Conservation (phyloP, 2,329 filamentous ascomycete species). For the Septoria petroselini region DNA sequence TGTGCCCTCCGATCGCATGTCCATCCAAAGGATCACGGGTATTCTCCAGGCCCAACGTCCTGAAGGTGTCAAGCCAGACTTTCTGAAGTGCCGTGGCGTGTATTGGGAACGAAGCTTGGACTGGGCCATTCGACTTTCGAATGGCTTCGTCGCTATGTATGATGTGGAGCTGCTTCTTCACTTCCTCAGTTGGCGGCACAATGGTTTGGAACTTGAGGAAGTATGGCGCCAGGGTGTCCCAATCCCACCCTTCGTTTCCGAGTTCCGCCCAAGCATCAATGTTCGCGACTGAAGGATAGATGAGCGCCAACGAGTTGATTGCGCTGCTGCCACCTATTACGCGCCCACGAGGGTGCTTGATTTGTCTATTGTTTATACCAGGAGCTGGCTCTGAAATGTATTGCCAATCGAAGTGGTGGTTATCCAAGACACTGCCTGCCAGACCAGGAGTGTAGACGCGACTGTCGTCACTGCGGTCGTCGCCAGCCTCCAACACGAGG, state of each 20-base stretch:
- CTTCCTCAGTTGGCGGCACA: conserved; percentile 8
- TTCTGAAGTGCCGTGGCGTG: conserved; percentile 20
- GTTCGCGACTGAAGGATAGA: conserved; percentile 18
- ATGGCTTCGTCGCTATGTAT: conserved; percentile 37
- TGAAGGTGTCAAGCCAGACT: conserved; percentile 22
- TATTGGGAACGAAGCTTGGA: conserved; percentile 39
- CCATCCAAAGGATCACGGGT: conserved; percentile 7
- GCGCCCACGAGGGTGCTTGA: too few species aligned
- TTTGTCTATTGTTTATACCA: conserved; percentile 16
- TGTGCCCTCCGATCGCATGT: conserved; percentile 14
- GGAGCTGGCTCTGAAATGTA: background rate
- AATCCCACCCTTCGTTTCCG: conserved; percentile 40
- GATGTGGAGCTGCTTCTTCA: conserved; percentile 11
- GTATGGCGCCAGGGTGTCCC: conserved; percentile 18
- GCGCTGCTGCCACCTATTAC: too few species aligned
- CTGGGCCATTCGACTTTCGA: conserved; percentile 34
- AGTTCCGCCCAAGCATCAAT: conserved; percentile 37
- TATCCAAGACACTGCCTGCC: conserved; percentile 2
- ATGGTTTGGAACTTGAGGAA: conserved; percentile 17
- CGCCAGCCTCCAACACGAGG: conserved; percentile 35
- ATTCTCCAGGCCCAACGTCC: conserved; percentile 4
- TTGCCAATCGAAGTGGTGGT: conserved; percentile 4
- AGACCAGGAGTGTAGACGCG: too few species aligned
- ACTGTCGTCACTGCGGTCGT: conserved; percentile 11
- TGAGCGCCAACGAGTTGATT: conserved; percentile 28